These are phyloP conservation scores for Elsinoe fawcettii DNA, from an alignment of 2,329 filamentous ascomycete species.

Conservation along the genomic window DNA sequence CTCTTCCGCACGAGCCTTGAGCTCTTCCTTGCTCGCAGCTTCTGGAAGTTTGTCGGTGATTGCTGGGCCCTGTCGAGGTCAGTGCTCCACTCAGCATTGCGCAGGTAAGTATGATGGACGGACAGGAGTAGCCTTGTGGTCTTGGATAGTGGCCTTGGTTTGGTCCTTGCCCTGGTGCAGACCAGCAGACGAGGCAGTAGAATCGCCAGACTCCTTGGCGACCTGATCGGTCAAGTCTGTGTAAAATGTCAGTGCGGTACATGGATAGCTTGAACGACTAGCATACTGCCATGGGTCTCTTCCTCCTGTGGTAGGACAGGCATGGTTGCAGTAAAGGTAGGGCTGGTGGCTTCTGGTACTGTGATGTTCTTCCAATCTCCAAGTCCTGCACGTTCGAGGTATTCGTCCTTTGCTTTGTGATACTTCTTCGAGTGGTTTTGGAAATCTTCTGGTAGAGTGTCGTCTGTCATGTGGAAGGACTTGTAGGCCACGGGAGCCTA, in stretches of 20 bases:
- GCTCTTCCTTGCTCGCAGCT: conserved; percentile 41
- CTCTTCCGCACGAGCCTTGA: conserved; percentile 44
- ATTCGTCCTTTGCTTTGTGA: neutral
- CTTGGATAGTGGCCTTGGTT: conserved; percentile 29
- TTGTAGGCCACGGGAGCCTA: neutral
- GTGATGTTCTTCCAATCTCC: neutral
- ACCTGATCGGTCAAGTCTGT: conserved; percentile 39
- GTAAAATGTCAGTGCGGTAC: neutral
- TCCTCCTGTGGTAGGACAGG: conserved; percentile 38
- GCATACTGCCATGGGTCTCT: conserved; percentile 31
- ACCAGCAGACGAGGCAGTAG: conserved; percentile 31
- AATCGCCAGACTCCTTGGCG: conserved; percentile 38
- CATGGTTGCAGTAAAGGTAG: conserved; percentile 27
- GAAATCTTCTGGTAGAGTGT: neutral
- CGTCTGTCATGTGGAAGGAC: neutral
- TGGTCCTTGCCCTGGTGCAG: conserved; percentile 31
- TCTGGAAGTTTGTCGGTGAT: conserved; percentile 38
- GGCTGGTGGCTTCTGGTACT: neutral
- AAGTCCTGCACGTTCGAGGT: neutral
- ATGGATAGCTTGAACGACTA: conserved; percentile 18
- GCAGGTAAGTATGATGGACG: conserved; percentile 9
- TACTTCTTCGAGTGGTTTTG: neutral
- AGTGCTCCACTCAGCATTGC: neutral
- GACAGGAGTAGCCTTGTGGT: conserved; percentile 38
- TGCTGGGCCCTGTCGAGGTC: conserved; percentile 34